Evolutionary conservation across 2,329 filamentous ascomycete species (phyloP).

Genomic region (Fusarium protoensiforme): DNA sequence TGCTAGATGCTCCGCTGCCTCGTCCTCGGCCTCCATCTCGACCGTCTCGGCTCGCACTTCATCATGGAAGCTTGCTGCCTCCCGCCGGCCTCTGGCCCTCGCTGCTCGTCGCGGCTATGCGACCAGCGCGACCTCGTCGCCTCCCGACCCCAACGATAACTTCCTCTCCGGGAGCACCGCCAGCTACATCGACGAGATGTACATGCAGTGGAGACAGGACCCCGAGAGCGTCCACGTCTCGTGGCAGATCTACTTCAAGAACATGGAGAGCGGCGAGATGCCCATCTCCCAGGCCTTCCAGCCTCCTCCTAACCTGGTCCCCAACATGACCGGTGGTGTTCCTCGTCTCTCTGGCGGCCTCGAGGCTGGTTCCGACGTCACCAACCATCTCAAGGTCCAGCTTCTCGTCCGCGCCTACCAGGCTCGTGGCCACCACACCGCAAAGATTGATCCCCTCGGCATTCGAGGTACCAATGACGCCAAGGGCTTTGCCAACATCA

Average conservation of each 20-base stretch:
- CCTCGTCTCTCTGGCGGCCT: constrained; percentile 77
- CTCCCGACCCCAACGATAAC: constrained; percentile 88
- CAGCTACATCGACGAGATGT: constrained; percentile 99
- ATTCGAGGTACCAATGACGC: constrained; percentile 73
- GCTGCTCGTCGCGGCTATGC: constrained; percentile 64
- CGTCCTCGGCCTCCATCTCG: constrained; percentile 56
- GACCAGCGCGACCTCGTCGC: constrained; percentile 62
- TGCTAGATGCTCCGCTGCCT: constrained; percentile 59
- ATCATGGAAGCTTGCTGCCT: constrained; percentile 57
- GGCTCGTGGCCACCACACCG: constrained; percentile 97
- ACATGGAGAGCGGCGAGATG: constrained; percentile 99
- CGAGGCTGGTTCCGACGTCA: constrained; percentile 81
- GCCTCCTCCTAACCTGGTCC: constrained; percentile 91
- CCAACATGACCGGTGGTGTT: constrained; percentile 81
- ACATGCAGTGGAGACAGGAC: constrained; percentile 95
- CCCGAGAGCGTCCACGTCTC: constrained; percentile 95
- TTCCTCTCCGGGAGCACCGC: constrained; percentile 97
- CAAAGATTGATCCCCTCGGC: constrained; percentile 94
- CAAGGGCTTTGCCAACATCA: constrained; percentile 86
- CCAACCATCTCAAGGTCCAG: constrained; percentile 98
- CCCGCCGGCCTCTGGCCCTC: constrained; percentile 62
- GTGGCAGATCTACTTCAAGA: constrained; percentile 99
- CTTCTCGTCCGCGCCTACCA: constrained; percentile 97
- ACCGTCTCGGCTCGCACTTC: constrained; percentile 52
- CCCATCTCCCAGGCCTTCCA: constrained; percentile 97